Base-by-base conservation (phyloP, 2,329 filamentous ascomycete species). In the Samsoniella hepiali region DNA sequence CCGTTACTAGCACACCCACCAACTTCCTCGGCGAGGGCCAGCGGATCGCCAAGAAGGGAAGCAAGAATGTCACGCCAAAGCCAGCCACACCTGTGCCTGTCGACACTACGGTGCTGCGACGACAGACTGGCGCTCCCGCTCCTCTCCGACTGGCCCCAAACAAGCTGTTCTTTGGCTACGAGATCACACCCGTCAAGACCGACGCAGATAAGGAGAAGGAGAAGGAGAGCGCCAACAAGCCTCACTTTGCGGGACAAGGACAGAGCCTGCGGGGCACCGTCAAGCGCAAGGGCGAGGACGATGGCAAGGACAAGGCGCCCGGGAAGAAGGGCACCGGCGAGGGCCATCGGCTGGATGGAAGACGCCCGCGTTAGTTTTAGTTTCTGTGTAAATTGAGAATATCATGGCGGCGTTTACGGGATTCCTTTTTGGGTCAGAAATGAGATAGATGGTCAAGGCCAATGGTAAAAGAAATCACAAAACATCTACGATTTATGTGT, bases 141-240 rank as follows among this genome's bases (percentile, higher is more conserved):
- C 93, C 94, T 3, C 82, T 99, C 8, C 85, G 95, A 34, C 75
- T 99, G 58, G 85, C 91, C 0, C 89, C 91, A 0, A 95, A 95
- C 70, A 96, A 97, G 77, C 82, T 99, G 5, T 99, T 99, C 81
- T 96, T 99, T 67, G 95, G 95, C 3, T 99, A 98, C 72, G 90
- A 96, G 71, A 84, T 97, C 73, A 96, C 90, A 75, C 94, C 94
- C 0, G 82, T 96, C 49, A 93, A 92, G 79, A 91, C 91, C 9
- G 87, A 89, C 63, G 89, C 86, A 42, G 87, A 91, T 64, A 88
- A 87, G 72, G 85, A 87, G 58, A 82, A 88, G 65, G 87, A 89
- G 64, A 83, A 86, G 44, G 84, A 87, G 65, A 68, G 86, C n/a
- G 82, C 84, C 4, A 82, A 83, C 65, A 85, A 87, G 67, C 89